A percentile compares a stretch with the other conserved stretches of the same genome.
phyloP scores from a whole-genome alignment of 2,329 filamentous ascomycete species.

The Bertia moriformis region DNA sequence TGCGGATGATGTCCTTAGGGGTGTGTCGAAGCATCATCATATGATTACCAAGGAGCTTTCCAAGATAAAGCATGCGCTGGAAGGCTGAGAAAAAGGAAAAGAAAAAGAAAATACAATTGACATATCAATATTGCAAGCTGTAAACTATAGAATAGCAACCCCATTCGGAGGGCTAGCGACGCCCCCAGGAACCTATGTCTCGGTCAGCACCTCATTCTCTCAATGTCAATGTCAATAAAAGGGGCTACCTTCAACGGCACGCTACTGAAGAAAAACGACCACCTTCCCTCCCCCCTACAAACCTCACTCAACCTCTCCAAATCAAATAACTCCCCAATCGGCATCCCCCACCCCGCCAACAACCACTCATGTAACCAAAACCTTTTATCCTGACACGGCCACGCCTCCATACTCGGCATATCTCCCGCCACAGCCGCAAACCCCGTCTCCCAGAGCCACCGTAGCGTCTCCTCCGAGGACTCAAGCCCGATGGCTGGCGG shows the following conservation, averaged over 20 bases:
- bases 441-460: constrained; percentile 41
- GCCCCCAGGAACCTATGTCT: neutral
- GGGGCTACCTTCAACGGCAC: constrained; percentile 5
- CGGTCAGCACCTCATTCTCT: neutral
- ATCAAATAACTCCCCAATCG: constrained; percentile 8
- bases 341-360: constrained; percentile 8
- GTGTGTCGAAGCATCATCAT: too few relatives aligned
- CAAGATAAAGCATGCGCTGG: too few relatives aligned
- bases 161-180: constrained; percentile 1
- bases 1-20: too few relatives aligned
- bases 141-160: neutral
- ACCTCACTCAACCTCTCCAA: constrained; percentile 5
- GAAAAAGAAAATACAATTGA: too few relatives aligned
- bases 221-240: neutral
- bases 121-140: too few relatives aligned
- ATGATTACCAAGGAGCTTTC: too few relatives aligned
- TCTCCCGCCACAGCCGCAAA: constrained; percentile 43
- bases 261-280: constrained; percentile 6
- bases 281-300: constrained; percentile 3
- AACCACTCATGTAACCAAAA: constrained; percentile 9
- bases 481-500: constrained; percentile 28
- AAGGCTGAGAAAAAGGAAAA: too few relatives aligned
- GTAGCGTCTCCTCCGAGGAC: constrained; percentile 28
- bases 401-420: constrained; percentile 30
- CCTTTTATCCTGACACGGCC: constrained; percentile 6